A percentile compares a stretch with the other conserved stretches of the same genome.
phyloP scores from a whole-genome alignment of 148 eudicot species.

The Tetragonia tetragonoides region DNA sequence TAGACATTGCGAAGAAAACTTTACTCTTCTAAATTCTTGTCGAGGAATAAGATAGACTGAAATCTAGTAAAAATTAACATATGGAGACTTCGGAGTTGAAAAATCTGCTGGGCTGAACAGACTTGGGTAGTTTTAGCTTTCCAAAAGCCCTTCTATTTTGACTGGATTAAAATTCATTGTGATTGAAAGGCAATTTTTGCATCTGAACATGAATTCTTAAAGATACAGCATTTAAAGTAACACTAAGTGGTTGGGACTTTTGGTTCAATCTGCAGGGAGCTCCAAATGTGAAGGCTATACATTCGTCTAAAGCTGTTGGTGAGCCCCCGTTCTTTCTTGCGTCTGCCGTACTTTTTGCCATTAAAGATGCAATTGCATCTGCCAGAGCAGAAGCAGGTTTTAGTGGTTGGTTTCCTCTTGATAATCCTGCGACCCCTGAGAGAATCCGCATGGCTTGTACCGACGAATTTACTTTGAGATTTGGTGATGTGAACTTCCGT shows the following conservation, averaged over 20 bases:
- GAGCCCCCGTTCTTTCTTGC: constrained; percentile 98
- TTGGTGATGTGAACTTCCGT: constrained; percentile 49
- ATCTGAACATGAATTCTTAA: not conserved
- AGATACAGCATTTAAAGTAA: not conserved
- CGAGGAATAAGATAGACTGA: too few species aligned
- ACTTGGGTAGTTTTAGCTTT: not conserved
- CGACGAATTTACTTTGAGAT: constrained; percentile 55
- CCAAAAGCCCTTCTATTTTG: not conserved
- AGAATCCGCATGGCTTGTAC: constrained; percentile 90
- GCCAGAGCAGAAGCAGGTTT: constrained; percentile 75
- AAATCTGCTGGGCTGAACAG: not conserved
- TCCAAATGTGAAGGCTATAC: constrained; percentile 84
- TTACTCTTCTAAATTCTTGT: too few species aligned
- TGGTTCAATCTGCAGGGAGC: constrained; percentile 51
- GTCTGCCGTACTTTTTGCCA: constrained; percentile 81
- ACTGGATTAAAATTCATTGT: not conserved
- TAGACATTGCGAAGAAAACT: too few species aligned
- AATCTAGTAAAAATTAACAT: not conserved
- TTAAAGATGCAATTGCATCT: constrained; percentile 83
- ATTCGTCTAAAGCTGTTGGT: constrained; percentile 96
- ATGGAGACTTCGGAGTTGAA: not conserved
- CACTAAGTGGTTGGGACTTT: not conserved
- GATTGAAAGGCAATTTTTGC: not conserved
- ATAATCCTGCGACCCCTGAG: constrained; percentile 96
- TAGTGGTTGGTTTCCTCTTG: constrained; percentile 86